Evolutionary conservation across 257 asterid species (phyloP).

Genomic region (Lycium barbarum): DNA sequence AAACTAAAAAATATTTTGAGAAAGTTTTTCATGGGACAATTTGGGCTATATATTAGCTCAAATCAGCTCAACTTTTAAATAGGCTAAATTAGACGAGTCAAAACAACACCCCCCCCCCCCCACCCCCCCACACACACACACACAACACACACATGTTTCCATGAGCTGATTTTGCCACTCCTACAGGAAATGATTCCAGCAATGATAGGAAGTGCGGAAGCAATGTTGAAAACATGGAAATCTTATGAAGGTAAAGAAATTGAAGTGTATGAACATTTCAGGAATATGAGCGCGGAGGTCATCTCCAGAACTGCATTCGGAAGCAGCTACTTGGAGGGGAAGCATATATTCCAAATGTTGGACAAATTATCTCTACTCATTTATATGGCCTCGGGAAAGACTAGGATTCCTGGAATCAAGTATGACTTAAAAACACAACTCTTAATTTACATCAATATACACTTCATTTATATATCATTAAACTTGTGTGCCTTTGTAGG

Average conservation of each 20-base stretch:
- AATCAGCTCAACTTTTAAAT: too few relatives aligned
- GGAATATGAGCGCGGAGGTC: slow-evolving; percentile 55
- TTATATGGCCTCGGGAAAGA: slow-evolving; percentile 38
- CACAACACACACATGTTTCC: too few relatives aligned
- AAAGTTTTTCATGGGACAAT: too few relatives aligned
- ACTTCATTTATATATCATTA: too few relatives aligned
- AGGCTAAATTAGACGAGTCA: too few relatives aligned
- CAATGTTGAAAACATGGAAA: slow-evolving; percentile 65
- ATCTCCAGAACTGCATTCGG: slow-evolving; percentile 77
- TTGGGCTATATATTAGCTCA: too few relatives aligned
- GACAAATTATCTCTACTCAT: slow-evolving; percentile 45
- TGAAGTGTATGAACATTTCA: slow-evolving; percentile 66
- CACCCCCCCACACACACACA: too few relatives aligned
- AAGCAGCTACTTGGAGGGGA: slow-evolving; percentile 69
- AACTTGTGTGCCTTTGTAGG: not conserved
- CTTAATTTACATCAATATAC: too few relatives aligned
- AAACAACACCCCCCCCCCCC: too few relatives aligned
- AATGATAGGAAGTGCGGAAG: slow-evolving; percentile 58
- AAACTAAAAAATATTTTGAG: too few relatives aligned
- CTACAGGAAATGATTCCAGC: slow-evolving; percentile 54
- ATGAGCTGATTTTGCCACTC: not conserved
- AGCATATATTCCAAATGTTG: slow-evolving; percentile 67
- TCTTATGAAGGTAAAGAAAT: slow-evolving; percentile 49
- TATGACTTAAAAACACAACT: slow-evolving; percentile 34
- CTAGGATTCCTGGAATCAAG: slow-evolving; percentile 54